A percentile compares a stretch with the other conserved stretches of the same genome.
Evolutionary conservation across 2,329 filamentous ascomycete genomes (phyloP).

Genomic region (Colletotrichum somersetense): DNA sequence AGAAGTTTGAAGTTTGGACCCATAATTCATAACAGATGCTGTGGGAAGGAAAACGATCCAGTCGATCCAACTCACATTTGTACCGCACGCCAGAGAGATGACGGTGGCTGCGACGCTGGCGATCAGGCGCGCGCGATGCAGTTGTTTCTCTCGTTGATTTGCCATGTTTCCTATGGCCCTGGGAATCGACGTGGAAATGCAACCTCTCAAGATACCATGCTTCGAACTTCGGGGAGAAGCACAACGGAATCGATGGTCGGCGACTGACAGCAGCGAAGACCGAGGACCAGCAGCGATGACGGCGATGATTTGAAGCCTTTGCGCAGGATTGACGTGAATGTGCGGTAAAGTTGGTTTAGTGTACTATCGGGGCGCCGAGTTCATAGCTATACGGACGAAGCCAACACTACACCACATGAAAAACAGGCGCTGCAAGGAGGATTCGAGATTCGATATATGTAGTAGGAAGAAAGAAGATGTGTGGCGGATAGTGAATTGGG

Average conservation of each 20-base stretch:
- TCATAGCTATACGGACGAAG: conserved; percentile 29
- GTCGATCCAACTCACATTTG: conserved; percentile 74
- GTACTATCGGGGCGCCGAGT: conserved; percentile 32
- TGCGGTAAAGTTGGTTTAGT: conserved; percentile 16
- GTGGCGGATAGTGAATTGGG: not conserved
- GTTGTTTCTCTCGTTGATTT: conserved; percentile 56
- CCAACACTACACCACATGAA: conserved; percentile 22
- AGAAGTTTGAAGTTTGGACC: not conserved
- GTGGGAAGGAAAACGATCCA: conserved; percentile 1
- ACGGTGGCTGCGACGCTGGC: conserved; percentile 88
- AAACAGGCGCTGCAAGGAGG: not conserved
- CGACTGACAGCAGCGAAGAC: conserved; percentile 2
- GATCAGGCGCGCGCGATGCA: conserved; percentile 77
- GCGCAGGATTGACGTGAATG: not conserved
- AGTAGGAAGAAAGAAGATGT: not conserved
- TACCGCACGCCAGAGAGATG: conserved; percentile 90
- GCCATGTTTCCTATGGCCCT: conserved; percentile 26
- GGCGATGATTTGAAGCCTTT: conserved; percentile 9
- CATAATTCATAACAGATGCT: not conserved
- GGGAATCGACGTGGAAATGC: not conserved
- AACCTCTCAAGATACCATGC: conserved; percentile 29
- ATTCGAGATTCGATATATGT: not conserved
- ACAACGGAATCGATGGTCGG: not conserved
- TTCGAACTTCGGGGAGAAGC: conserved; percentile 4
- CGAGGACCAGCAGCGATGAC: conserved; percentile 14